Conservation (phyloP, 768 basidiomycete species). For the Clavaria fumosa region DNA sequence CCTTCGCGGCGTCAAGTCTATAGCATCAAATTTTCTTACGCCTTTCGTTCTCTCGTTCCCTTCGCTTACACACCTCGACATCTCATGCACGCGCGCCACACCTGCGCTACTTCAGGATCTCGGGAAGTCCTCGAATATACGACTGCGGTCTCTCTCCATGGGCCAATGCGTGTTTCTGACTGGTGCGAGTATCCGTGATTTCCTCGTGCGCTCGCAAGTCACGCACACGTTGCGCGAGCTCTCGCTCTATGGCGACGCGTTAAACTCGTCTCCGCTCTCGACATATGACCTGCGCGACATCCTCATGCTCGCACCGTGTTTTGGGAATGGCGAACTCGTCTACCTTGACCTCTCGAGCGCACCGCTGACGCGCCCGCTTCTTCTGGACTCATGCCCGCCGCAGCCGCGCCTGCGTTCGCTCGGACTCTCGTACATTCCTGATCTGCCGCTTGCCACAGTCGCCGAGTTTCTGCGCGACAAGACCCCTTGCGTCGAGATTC, state of each 20-base stretch:
- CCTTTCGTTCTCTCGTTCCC: constrained; percentile 74
- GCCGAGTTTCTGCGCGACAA: constrained; percentile 52
- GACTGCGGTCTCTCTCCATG: constrained; percentile 65
- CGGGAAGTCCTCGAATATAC: constrained; percentile 44
- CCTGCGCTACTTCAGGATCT: constrained; percentile 61
- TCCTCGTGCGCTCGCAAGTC: constrained; percentile 55
- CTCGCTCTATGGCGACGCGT: constrained; percentile 79
- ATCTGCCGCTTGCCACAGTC: constrained; percentile 48
- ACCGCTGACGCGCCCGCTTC: constrained; percentile 44
- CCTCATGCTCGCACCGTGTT: constrained; percentile 61
- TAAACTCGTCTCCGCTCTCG: constrained; percentile 60
- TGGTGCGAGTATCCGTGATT: constrained; percentile 56
- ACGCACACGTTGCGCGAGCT: constrained; percentile 54
- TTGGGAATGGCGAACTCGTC: constrained; percentile 53
- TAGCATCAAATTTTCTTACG: constrained; percentile 49
- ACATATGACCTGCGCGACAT: constrained; percentile 51
- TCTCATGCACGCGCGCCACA: constrained; percentile 74
- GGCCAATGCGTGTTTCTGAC: constrained; percentile 78
- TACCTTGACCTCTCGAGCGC: constrained; percentile 87
- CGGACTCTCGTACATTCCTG: constrained; percentile 76
- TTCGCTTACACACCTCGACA: constrained; percentile 75
- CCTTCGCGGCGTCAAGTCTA: constrained; percentile 67
- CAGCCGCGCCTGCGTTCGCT: constrained; percentile 73
- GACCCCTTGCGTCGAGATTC: constrained; percentile 67
- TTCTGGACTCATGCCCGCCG: constrained; percentile 35